phyloP scores from a whole-genome alignment of 2,329 filamentous ascomycete genomes.

The Aspergillus hiratsukae region DNA sequence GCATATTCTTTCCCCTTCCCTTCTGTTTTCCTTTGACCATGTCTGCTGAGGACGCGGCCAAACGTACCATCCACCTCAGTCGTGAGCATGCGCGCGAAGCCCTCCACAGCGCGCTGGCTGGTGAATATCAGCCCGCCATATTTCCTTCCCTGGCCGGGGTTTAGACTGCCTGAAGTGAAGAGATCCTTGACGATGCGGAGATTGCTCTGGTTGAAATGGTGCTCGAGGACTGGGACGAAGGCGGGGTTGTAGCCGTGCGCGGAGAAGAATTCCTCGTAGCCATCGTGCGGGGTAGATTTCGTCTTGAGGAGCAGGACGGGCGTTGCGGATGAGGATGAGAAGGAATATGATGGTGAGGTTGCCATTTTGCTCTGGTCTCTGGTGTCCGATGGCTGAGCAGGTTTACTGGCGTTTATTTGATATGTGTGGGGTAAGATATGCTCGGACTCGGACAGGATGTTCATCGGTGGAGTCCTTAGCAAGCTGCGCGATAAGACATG shows the following conservation, averaged over 20 bases:
- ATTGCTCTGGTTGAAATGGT: constrained; percentile 36
- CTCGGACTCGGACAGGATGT: background rate
- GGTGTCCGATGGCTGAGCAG: background rate
- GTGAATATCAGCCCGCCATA: constrained; percentile 50
- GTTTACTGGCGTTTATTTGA: background rate
- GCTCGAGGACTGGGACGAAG: constrained; percentile 46
- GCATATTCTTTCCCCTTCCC: background rate
- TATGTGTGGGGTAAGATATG: background rate
- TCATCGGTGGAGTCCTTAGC: background rate
- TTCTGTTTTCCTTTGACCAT: too few species aligned
- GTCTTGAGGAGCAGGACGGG: constrained; percentile 48
- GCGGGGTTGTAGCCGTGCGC: constrained; percentile 27
- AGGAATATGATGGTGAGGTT: constrained; percentile 1
- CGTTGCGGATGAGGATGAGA: constrained; percentile 3
- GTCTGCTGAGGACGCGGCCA: background rate
- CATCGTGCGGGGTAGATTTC: constrained; percentile 41
- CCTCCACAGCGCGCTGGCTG: constrained; percentile 47
- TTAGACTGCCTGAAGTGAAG: constrained; percentile 31
- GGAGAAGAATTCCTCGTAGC: constrained; percentile 44
- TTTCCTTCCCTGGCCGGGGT: constrained; percentile 12
- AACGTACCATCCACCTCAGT: constrained; percentile 26
- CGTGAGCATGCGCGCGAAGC: constrained; percentile 35
- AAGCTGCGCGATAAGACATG: background rate
- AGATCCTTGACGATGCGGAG: constrained; percentile 32
- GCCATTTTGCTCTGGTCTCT: background rate